These are phyloP conservation scores for Datura wrightii DNA, from an alignment of 257 asterid genomes.

Conservation along the genomic window DNA sequence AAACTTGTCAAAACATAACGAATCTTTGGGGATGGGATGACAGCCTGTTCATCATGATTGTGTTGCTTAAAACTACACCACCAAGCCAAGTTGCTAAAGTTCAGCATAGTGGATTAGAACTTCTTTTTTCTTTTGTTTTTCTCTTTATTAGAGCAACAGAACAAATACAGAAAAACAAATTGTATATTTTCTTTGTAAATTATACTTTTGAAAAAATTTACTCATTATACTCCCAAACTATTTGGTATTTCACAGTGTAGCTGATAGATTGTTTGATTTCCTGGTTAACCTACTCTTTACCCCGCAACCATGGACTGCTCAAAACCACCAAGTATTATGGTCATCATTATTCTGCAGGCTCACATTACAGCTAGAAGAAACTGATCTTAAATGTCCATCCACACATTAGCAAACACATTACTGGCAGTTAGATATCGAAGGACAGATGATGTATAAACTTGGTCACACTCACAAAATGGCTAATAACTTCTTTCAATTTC, in stretches of 20 bases:
- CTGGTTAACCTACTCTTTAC: slow-evolving; percentile 20
- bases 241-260: not conserved
- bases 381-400: not conserved
- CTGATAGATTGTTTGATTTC: not conserved
- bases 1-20: slow-evolving; percentile 1
- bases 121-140: not conserved
- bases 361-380: not conserved
- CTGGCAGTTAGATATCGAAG: not conserved
- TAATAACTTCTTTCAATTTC: not conserved
- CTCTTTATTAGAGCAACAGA: not conserved
- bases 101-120: not conserved
- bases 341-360: not conserved
- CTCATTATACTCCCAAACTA: slow-evolving; percentile 21
- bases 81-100: not conserved
- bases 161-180: not conserved
- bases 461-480: slow-evolving; percentile 19
- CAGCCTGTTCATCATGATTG: not conserved
- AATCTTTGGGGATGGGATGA: slow-evolving; percentile 11
- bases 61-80: not conserved
- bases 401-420: slow-evolving; percentile 2
- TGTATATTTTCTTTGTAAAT: not conserved
- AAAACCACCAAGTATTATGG: not conserved
- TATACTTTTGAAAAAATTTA: not conserved
- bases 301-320: not conserved
- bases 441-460: not conserved